Conservation (phyloP, 2,329 filamentous ascomycete genomes). For the Alternaria ventricosa region DNA sequence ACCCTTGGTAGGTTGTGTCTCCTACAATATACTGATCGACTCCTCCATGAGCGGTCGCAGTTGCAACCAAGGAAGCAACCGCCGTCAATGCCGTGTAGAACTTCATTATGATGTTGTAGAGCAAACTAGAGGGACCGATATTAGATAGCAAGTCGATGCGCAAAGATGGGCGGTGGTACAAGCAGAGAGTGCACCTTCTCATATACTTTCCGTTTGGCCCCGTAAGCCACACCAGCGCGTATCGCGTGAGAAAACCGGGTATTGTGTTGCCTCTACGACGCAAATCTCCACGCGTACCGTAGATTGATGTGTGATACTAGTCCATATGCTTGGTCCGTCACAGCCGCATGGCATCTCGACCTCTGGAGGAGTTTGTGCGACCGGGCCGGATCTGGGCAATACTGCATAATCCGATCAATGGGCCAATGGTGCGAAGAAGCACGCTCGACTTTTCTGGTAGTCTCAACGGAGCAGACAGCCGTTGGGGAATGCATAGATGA, state of each 20-base stretch:
- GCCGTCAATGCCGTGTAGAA: constrained; percentile 21
- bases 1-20: constrained; percentile 33
- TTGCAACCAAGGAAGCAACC: constrained; percentile 28
- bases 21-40: constrained; percentile 36
- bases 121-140: background rate
- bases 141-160: background rate
- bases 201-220: constrained; percentile 13
- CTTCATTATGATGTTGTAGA: constrained; percentile 28
- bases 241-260: constrained; percentile 15
- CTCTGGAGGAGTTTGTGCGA: constrained; percentile 21
- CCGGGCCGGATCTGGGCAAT: constrained; percentile 6
- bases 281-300: constrained; percentile 3
- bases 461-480: constrained; percentile 27
- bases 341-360: constrained; percentile 14
- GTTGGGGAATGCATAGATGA: constrained; percentile 29
- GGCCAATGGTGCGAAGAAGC: background rate
- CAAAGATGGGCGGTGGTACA: background rate
- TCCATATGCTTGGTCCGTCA: constrained; percentile 11
- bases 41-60: constrained; percentile 35
- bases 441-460: constrained; percentile 13
- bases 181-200: background rate
- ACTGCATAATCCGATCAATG: constrained; percentile 1
- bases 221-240: background rate
- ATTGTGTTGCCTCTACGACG: constrained; percentile 5
- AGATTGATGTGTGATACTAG: background rate